Percentiles rank a stretch among this genome's conserved stretches.
Conservation (phyloP, 305 asterid species). For the Fraxinus sp. region DNA sequence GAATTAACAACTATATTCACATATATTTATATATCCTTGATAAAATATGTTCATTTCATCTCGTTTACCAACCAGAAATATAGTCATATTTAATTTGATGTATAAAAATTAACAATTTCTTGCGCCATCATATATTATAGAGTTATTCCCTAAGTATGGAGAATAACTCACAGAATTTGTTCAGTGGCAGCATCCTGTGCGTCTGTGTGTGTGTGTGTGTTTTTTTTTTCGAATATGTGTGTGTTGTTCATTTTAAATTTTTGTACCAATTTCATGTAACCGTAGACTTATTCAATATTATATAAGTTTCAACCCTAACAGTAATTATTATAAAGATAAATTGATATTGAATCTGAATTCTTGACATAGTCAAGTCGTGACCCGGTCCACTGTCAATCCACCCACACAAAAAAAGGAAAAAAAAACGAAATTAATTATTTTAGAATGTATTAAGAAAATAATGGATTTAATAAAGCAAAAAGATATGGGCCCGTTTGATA, state of each 20-base stretch:
- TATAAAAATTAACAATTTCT: background rate
- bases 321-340: background rate
- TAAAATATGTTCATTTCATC: background rate
- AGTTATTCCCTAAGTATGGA: too few relatives aligned
- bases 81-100: background rate
- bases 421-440: conserved; percentile 14
- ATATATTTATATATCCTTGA: background rate
- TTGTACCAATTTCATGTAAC: too few relatives aligned
- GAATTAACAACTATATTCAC: background rate
- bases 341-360: background rate
- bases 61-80: background rate
- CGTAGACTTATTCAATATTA: background rate
- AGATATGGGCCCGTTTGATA: too few relatives aligned
- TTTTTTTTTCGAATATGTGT: too few relatives aligned
- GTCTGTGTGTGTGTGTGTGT: too few relatives aligned
- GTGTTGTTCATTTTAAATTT: too few relatives aligned
- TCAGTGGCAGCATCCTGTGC: too few relatives aligned
- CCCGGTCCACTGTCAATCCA: conserved; percentile 18
- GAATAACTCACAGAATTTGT: too few relatives aligned
- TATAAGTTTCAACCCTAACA: background rate
- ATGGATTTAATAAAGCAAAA: background rate
- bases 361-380: conserved; percentile 29
- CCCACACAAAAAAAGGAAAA: background rate
- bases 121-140: background rate
- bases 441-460: conserved; percentile 26